phyloP scores from a whole-genome alignment of 164 flowering plant genomes.

The Stephania japonica region DNA sequence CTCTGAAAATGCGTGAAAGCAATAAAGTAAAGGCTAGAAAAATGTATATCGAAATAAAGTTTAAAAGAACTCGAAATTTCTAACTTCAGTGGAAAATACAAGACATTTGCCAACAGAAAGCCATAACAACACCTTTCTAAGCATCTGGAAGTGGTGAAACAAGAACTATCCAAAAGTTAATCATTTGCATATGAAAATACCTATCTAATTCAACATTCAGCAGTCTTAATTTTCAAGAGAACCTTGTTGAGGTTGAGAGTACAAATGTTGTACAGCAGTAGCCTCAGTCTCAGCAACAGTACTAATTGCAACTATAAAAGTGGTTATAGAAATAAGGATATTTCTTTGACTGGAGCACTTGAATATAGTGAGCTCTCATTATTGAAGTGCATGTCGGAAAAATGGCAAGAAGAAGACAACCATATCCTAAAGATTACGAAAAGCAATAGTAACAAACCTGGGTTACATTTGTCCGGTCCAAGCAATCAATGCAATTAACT shows the following conservation, averaged over 20 bases:
- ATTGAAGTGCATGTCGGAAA: background rate
- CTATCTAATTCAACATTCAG: background rate
- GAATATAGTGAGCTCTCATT: background rate
- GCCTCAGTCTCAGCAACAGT: background rate
- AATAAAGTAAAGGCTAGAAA: background rate
- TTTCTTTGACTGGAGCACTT: background rate
- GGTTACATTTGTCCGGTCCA: constrained; percentile 96
- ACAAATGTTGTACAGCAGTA: background rate
- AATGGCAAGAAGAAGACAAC: background rate
- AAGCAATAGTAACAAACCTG: constrained; percentile 46
- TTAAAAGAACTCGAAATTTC: background rate
- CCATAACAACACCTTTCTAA: background rate
- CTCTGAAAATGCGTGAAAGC: constrained; percentile 35
- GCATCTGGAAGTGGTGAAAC: background rate
- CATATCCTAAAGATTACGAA: background rate
- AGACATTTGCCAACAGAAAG: background rate
- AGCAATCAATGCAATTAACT: constrained; percentile 92
- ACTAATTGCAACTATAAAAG: background rate
- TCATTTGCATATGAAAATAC: background rate
- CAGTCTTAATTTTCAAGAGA: background rate
- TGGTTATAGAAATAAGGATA: background rate
- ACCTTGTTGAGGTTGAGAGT: background rate
- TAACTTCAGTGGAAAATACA: background rate
- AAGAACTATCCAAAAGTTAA: background rate
- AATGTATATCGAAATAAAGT: background rate